These are phyloP conservation scores for Polytrichum commune DNA, from an alignment of 225 moss, liverwort and hornwort genomes.

Conservation along the genomic window DNA sequence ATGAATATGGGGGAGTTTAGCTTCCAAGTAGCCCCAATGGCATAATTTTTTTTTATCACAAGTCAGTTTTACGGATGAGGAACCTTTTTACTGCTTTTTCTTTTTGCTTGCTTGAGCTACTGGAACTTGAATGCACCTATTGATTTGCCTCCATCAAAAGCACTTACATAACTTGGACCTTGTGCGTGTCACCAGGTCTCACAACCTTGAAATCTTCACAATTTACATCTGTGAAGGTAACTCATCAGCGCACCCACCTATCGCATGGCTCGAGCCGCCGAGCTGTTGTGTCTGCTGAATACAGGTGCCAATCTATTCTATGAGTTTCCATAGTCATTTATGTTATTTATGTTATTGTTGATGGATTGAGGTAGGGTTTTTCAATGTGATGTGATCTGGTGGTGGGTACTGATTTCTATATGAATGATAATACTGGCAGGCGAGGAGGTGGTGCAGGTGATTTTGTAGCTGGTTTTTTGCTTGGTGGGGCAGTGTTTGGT, in stretches of 20 bases:
- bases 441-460: slow-evolving; percentile 90
- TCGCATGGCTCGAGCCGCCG: slow-evolving; percentile 28
- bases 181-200: slow-evolving; percentile 20
- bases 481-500: slow-evolving; percentile 88
- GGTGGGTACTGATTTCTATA: not conserved
- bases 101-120: too few species aligned
- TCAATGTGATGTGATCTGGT: not conserved
- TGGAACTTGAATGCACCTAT: too few species aligned
- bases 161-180: too few species aligned
- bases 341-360: not conserved
- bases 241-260: slow-evolving; percentile 22
- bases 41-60: too few species aligned
- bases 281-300: slow-evolving; percentile 37
- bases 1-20: too few species aligned
- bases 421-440: slow-evolving; percentile 17
- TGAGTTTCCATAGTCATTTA: not conserved
- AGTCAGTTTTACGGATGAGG: too few species aligned
- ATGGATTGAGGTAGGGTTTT: not conserved
- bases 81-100: too few species aligned
- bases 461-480: slow-evolving; percentile 85
- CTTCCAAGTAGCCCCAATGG: too few species aligned
- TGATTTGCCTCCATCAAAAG: too few species aligned
- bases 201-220: slow-evolving; percentile 18
- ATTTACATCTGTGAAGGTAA: slow-evolving; percentile 17
- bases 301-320: slow-evolving; percentile 25